These are phyloP conservation scores for Diaporthe destruens DNA, from an alignment of 2,329 filamentous ascomycete species.

Conservation along the genomic window DNA sequence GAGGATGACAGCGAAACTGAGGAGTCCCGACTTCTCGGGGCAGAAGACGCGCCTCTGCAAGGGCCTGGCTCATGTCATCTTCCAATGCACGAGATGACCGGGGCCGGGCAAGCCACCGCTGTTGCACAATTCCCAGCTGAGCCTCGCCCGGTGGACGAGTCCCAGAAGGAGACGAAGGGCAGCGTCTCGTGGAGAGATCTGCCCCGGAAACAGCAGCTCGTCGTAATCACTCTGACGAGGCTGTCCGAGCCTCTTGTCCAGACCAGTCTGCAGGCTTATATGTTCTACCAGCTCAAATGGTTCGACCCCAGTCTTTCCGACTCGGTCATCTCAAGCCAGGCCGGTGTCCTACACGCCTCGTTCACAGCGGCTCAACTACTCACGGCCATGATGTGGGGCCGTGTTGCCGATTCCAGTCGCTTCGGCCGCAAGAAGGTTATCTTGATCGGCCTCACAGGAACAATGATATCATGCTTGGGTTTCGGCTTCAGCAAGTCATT, in stretches of 20 bases:
- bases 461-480: slow-evolving; percentile 71
- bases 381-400: slow-evolving; percentile 86
- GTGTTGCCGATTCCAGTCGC: slow-evolving; percentile 72
- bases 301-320: slow-evolving; percentile 70
- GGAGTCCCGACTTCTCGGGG: slow-evolving; percentile 2
- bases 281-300: slow-evolving; percentile 90
- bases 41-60: slow-evolving; percentile 3
- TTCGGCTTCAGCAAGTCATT: slow-evolving; percentile 79
- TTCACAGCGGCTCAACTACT: slow-evolving; percentile 87
- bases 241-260: slow-evolving; percentile 87
- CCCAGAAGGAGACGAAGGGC: slow-evolving; percentile 44
- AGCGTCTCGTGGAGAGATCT: slow-evolving; percentile 78
- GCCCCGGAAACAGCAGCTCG: slow-evolving; percentile 81
- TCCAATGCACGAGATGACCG: background rate
- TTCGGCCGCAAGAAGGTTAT: slow-evolving; percentile 83
- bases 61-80: background rate
- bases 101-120: background rate
- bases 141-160: background rate
- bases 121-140: background rate
- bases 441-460: slow-evolving; percentile 80
- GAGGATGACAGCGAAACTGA: background rate
- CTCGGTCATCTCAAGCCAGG: slow-evolving; percentile 80
- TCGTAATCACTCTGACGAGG: slow-evolving; percentile 82
- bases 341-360: slow-evolving; percentile 80
- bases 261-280: slow-evolving; percentile 79